A percentile compares a stretch with the other conserved stretches of the same genome.
Conservation (phyloP, 2,329 filamentous ascomycete species). For the Ophiostoma sp. region DNA sequence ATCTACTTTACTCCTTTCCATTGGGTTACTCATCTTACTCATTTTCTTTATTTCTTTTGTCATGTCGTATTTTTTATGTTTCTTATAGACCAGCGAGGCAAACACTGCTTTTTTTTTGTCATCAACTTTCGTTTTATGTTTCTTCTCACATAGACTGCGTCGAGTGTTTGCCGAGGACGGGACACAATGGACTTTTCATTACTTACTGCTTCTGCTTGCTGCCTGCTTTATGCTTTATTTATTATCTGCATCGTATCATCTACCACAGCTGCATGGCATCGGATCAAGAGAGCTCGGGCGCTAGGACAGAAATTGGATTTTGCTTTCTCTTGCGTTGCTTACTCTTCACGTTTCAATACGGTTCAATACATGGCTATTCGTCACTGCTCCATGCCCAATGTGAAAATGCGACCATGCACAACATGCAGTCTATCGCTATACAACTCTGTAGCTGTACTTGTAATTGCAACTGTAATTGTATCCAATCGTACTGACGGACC, state of each 20-base stretch:
- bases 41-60: constrained; percentile 14
- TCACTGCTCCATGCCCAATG: neutral
- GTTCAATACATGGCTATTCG: too few relatives aligned
- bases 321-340: neutral
- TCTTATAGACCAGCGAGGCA: constrained; percentile 13
- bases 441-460: too few relatives aligned
- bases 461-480: neutral
- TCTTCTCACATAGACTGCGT: neutral
- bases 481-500: neutral
- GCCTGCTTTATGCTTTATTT: neutral
- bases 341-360: neutral
- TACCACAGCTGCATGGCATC: neutral
- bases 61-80: neutral
- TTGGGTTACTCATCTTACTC: constrained; percentile 14
- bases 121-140: neutral
- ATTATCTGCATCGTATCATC: neutral
- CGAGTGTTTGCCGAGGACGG: neutral
- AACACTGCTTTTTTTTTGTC: constrained; percentile 1
- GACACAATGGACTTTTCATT: neutral
- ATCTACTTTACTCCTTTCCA: constrained; percentile 26
- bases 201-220: neutral
- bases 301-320: constrained; percentile 2
- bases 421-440: neutral
- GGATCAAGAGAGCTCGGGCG: neutral
- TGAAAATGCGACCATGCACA: too few relatives aligned